Base-by-base conservation (phyloP, 1,139 yeast genomes). In the Kodamaea derodonti region DNA sequence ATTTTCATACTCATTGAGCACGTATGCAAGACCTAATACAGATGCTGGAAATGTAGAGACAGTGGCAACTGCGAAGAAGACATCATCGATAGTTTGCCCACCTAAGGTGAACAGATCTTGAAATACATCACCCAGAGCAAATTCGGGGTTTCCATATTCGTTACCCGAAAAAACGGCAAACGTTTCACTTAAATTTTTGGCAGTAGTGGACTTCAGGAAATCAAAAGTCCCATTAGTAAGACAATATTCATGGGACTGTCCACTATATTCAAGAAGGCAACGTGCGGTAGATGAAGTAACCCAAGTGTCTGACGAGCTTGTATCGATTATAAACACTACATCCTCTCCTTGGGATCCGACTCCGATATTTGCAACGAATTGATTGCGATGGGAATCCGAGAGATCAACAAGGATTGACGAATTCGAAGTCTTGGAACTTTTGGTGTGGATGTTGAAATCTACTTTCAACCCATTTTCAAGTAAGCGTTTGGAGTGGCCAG, bases 251-350 rank as follows among this genome's bases (percentile, higher is more conserved):
- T 27, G 20, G 10, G 18, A 4, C 22, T 31, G 23, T 5, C 31
- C 32, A 20, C 15, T 36, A 9, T 18, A 18, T 7, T 6, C 9
- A 18, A 18, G 22, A 9, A 18, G 22, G 14, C 20, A 12, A 4
- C 20, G 15, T 10, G 46, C 36, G 12, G 36, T 32, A 15, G 33
- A 38, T 6, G 34, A 35, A 15, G 38, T 37, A 14, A 33, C 38
- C 56, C 56, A 52, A 34, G 49, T 43, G 33, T 51, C 55, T 4
- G 54, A 41, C 20, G 49, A 43, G 7, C 56, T 55, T 5, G 56
- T 50, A 30, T 50, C 54, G 24, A 52, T 16, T 11, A 38, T 40
- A 8, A 45, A 42, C 15, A 32, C 28, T 7, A 41, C 27, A 5
- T 17, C 14, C 27, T 38, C 42, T 1, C 36, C 20, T 22, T 39